Base-by-base conservation (phyloP, 2,329 filamentous ascomycete genomes). In the Drechslerella stenobrocha region DNA sequence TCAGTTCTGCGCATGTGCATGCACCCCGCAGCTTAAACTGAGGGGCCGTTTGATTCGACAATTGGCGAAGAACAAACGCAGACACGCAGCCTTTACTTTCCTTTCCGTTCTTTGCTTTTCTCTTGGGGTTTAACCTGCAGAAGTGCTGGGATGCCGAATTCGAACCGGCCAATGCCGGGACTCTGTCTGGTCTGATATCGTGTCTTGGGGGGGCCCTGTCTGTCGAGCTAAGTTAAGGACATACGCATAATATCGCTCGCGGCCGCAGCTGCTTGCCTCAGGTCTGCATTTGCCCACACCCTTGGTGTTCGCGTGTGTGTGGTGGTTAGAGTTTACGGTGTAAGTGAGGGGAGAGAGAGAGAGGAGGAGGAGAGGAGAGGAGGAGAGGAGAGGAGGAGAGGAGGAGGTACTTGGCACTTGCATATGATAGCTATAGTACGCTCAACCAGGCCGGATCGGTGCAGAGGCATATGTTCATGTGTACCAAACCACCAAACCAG, bases 41-140 rank as follows among this genome's bases (percentile, higher is more conserved):
- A 66, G 53, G 48, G 48, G 40, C 30, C 37, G 24, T 42, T 28
- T 52, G 61, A 66, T 66, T 66, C 44, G 61, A 66, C 61, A 66
- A 66, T 66, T 66, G 61, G 53, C 61, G 61, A 66, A 34, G n/a
- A 18, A n/a, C 18, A 42, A 42, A 18, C 37, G 37, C 37, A 42
- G 7, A 9, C 37, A 42, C 34, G 34, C 37, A 42, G 4, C 37
- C 15, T 18, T 42, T 42, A 8, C 22, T 18, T 42, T 42, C 15
- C 18, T 42, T 50, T 22, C 2, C 24, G n/a, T 32, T 50, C 15
- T 50, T 50, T 28, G 4, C n/a, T 13, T 47, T 47, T 30, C 45
- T 47, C 13, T 28, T 32, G 46, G 24, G 26, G 26, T 24, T 50
- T 15, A 18, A 30, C 24, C 7, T 32, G 11, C 18, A 30, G 23